Evolutionary conservation across 2,329 filamentous ascomycete species (phyloP), one percentile per base, ranked within the genome.

Genomic region (Cordyceps javanica): DNA sequence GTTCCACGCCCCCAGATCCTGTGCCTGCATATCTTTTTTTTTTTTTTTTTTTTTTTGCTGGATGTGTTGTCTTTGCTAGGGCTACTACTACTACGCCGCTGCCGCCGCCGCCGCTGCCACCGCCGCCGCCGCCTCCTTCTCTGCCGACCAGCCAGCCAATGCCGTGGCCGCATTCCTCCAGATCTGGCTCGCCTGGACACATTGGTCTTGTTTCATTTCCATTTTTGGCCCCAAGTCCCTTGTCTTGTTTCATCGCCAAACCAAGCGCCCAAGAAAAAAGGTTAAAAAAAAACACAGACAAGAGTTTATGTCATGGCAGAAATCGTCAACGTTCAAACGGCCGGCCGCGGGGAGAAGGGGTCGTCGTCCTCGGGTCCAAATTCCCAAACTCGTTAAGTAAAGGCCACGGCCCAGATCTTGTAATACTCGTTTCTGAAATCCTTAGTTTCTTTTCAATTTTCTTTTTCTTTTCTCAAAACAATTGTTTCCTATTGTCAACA

Each of bases 121-220:
- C n/a, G n/a, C n/a, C n/a, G n/a, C n/a, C n/a, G n/a, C n/a, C n/a
- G n/a, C n/a, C n/a, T n/a, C n/a, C n/a, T n/a, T n/a, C n/a, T n/a
- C n/a, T n/a, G n/a, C n/a, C n/a, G n/a, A n/a, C 41, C 19, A 21
- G 10, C 30, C 36, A 50, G 45, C 54, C 54, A 57, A 57, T 57
- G 16, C 38, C n/a, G 30, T n/a, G 23, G 30, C 45, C n/a, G 25
- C 28, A 42, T 44, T 57, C 26, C 26, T 4, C 21, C 16, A 14
- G 16, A n/a, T 23, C 19, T 21, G 21, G 36, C 54, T 44, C 21
- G n/a, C 44, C 28, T 36, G 30, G 54, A 49, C 30, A 57, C 54
- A 49, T 42, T n/a, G 45, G 19, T 19, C 36, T 42, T 49, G 54
- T 57, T 57, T 57, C 54, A 57, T 34, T 50, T 36, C 54, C 45